A percentile compares a stretch with the other conserved stretches of the same genome.
phyloP scores from a whole-genome alignment of 1,284 basidiomycete genomes.

The Cutaneotrichosporon curvatum region DNA sequence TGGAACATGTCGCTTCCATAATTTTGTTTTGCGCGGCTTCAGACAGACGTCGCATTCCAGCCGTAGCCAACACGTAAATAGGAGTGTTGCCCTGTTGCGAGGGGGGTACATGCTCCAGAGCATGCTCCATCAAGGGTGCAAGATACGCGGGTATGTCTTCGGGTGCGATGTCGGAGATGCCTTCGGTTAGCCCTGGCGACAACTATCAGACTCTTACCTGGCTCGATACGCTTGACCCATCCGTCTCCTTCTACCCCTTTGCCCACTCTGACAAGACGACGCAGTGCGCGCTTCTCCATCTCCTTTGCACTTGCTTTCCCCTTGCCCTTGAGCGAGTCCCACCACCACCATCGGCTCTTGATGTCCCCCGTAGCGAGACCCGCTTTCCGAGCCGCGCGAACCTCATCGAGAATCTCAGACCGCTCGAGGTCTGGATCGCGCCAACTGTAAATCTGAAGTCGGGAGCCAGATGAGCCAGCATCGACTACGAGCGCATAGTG shows the following conservation, averaged over 20 bases:
- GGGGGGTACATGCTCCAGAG: slow-evolving; percentile 73
- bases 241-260: slow-evolving; percentile 78
- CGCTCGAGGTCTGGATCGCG: slow-evolving; percentile 61
- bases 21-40: slow-evolving; percentile 63
- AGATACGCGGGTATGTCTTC: slow-evolving; percentile 69
- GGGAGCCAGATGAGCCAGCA: slow-evolving; percentile 92
- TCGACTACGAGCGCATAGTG: slow-evolving; percentile 95
- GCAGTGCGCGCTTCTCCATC: slow-evolving; percentile 38
- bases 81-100: slow-evolving; percentile 76
- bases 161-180: slow-evolving; percentile 72
- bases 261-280: slow-evolving; percentile 70
- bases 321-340: slow-evolving; percentile 29
- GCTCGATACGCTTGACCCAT: slow-evolving; percentile 89
- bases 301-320: slow-evolving; percentile 33
- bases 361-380: slow-evolving; percentile 5
- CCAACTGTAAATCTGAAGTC: slow-evolving; percentile 97
- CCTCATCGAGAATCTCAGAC: slow-evolving; percentile 41
- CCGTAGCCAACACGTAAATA: slow-evolving; percentile 89
- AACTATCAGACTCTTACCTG: slow-evolving; percentile 56
- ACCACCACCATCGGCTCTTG: slow-evolving; percentile 32
- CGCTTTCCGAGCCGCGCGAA: slow-evolving; percentile 19
- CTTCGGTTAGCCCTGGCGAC: slow-evolving; percentile 48
- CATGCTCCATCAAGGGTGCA: slow-evolving; percentile 74
- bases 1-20: slow-evolving; percentile 67
- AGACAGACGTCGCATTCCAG: slow-evolving; percentile 87